Evolutionary conservation across 2,329 filamentous ascomycete species (phyloP), one percentile per base, ranked within the genome.

Genomic region (Macrophomina phaseolina): DNA sequence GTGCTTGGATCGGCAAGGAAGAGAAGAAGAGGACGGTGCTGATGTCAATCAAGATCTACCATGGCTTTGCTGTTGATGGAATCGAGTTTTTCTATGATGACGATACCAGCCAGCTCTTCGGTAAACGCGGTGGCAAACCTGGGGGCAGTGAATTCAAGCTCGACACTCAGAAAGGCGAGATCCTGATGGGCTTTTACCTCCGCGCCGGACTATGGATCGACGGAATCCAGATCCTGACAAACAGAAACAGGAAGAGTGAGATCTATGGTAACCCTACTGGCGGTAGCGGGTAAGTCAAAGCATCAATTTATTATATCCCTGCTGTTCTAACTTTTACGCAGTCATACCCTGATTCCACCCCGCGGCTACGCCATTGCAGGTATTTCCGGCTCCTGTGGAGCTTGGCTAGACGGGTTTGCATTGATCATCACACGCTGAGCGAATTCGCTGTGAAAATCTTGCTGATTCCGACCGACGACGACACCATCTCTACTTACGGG

Each of bases 41-140:
- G 69, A 90, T 88, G 1, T 87, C 87, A 5, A 86, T 97, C 66
- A 86, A 88, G 68, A 84, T 97, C 14, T 96, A 93, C 74, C 90
- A 93, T 72, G 93, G 91, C 1, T 82, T 84, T 67, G 90, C 90
- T 4, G 75, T 98, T 12, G 91, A 97, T 76, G 95, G 95, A 0
- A 79, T 99, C 23, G 94, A 98, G 77, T 98, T 99, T 78, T 84
- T 91, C 67, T 98, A 97, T 75, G 94, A 98, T 73, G 93, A 98
- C 77, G 86, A 87, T 16, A 90, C 91, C 0, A 90, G 85, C 65
- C 93, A 97, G 75, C 78, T 97, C 3, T 96, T 99, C 81, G 95
- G 95, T 48, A 94, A 92, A 74, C 84, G 86, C 65, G 91, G 90
- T 12, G 91, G 90, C 7, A 90, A 90, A 69, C 80, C 85, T 30